Conservation (phyloP, 805 yeast species). For the Myxozyma mucilagina region DNA sequence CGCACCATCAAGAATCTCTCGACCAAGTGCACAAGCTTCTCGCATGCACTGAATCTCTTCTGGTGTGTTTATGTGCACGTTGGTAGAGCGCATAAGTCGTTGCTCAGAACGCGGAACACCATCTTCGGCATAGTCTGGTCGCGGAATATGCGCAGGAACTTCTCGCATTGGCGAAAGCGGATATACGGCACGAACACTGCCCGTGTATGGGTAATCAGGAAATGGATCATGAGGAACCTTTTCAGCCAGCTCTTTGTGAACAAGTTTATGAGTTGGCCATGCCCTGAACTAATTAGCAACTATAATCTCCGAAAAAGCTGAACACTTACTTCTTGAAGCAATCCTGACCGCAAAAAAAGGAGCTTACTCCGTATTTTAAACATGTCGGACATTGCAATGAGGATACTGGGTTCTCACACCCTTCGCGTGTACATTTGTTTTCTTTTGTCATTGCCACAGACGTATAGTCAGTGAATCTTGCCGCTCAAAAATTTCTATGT, state of each 20-base stretch:
- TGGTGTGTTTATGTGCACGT: slow-evolving; percentile 62
- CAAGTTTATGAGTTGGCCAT: slow-evolving; percentile 58
- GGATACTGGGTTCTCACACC: slow-evolving; percentile 84
- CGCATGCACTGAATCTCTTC: slow-evolving; percentile 75
- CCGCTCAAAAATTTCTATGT: too few species aligned
- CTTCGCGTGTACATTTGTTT: slow-evolving; percentile 65
- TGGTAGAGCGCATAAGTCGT: slow-evolving; percentile 63
- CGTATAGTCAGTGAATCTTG: too few species aligned
- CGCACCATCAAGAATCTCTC: slow-evolving; percentile 88
- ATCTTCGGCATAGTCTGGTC: slow-evolving; percentile 79
- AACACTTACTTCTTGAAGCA: slow-evolving; percentile 60
- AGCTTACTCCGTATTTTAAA: slow-evolving; percentile 63
- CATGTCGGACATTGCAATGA: slow-evolving; percentile 88
- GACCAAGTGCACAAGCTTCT: slow-evolving; percentile 69
- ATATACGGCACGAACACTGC: slow-evolving; percentile 71
- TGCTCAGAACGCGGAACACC: slow-evolving; percentile 84
- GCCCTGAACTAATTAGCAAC: slow-evolving; percentile 1
- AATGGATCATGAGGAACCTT: slow-evolving; percentile 68
- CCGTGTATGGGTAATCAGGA: slow-evolving; percentile 74
- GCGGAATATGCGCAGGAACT: slow-evolving; percentile 68
- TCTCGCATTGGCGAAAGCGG: slow-evolving; percentile 74
- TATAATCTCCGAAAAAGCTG: background rate
- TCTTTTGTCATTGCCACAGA: background rate
- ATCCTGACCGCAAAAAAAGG: slow-evolving; percentile 75
- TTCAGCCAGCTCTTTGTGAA: slow-evolving; percentile 36